Conservation (phyloP, 768 basidiomycete species). For the Omphalotus guepiniiformis region DNA sequence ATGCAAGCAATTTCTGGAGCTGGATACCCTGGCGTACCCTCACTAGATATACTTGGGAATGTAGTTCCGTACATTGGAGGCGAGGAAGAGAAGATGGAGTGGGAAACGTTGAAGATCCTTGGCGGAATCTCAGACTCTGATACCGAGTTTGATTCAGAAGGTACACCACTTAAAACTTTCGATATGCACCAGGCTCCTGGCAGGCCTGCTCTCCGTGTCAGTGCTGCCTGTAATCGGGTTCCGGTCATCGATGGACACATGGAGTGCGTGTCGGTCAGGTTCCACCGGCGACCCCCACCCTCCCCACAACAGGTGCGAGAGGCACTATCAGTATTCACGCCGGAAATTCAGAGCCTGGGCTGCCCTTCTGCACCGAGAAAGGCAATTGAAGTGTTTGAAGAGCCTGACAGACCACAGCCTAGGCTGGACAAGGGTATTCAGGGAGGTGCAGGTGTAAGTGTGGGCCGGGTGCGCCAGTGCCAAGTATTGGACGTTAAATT, state of each 20-base stretch:
- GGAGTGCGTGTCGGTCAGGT: constrained; percentile 84
- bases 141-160: constrained; percentile 23
- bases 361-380: constrained; percentile 85
- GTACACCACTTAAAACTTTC: constrained; percentile 47
- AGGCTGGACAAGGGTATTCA: constrained; percentile 87
- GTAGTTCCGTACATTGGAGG: constrained; percentile 91
- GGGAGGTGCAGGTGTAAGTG: constrained; percentile 86
- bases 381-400: constrained; percentile 89
- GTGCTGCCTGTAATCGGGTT: constrained; percentile 92
- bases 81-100: constrained; percentile 98
- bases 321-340: constrained; percentile 68
- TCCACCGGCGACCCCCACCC: constrained; percentile 75
- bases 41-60: constrained; percentile 93
- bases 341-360: constrained; percentile 68
- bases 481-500: constrained; percentile 95
- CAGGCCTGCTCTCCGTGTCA: constrained; percentile 76
- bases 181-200: constrained; percentile 65
- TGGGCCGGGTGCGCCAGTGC: constrained; percentile 89
- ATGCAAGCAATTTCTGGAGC: constrained; percentile 97
- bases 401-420: constrained; percentile 90
- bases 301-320: constrained; percentile 84
- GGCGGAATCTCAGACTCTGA: constrained; percentile 68
- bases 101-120: constrained; percentile 97
- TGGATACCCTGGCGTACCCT: constrained; percentile 93
- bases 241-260: constrained; percentile 95